Percentiles rank a stretch among this genome's conserved stretches.
phyloP scores from a whole-genome alignment of 768 basidiomycete species.

The Holtermannia corniformis region DNA sequence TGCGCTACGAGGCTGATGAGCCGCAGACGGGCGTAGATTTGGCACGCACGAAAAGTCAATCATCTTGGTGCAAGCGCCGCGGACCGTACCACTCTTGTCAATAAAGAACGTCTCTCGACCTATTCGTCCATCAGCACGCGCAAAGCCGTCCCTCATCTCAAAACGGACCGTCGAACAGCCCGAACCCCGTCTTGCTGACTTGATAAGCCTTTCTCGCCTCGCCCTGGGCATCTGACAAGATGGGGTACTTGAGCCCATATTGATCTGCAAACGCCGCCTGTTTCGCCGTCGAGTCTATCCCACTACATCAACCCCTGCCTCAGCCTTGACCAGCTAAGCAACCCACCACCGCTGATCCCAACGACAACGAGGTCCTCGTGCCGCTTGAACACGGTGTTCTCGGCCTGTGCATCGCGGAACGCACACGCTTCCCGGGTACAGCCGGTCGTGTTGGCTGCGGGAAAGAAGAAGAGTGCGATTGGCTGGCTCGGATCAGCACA shows the following conservation, averaged over 20 bases:
- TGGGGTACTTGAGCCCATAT: conserved; percentile 50
- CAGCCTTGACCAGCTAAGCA: background rate
- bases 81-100: conserved; percentile 59
- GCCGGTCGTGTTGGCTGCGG: conserved; percentile 53
- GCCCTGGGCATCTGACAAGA: conserved; percentile 62
- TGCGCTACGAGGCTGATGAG: conserved; percentile 40
- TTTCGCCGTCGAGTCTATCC: conserved; percentile 55
- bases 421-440: conserved; percentile 75
- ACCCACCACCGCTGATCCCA: conserved; percentile 54
- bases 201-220: conserved; percentile 56
- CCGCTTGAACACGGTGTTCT: conserved; percentile 54
- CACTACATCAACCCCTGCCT: background rate
- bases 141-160: conserved; percentile 11
- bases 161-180: conserved; percentile 47
- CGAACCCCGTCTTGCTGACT: conserved; percentile 60
- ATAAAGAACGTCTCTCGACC: conserved; percentile 66
- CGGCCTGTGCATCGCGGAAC: conserved; percentile 67
- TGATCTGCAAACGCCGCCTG: conserved; percentile 64
- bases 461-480: conserved; percentile 59
- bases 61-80: conserved; percentile 44
- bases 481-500: conserved; percentile 47
- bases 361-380: conserved; percentile 55
- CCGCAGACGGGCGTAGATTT: conserved; percentile 1
- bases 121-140: conserved; percentile 21
- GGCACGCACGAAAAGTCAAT: conserved; percentile 10